These are phyloP conservation scores for Backusella liffmaniae DNA, from an alignment of 192 early-diverging fungal species.

Conservation along the genomic window DNA sequence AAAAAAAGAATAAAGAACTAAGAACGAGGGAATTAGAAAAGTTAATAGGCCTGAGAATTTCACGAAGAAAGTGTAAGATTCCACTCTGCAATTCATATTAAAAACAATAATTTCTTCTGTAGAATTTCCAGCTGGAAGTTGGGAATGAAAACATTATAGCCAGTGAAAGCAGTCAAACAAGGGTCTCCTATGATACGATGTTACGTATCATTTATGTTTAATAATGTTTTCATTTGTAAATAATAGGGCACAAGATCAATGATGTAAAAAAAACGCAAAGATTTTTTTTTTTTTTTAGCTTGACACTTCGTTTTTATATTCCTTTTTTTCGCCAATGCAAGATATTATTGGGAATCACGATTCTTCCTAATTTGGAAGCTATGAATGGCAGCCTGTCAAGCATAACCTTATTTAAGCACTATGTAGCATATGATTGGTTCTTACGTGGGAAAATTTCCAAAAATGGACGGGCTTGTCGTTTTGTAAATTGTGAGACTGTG, in stretches of 20 bases:
- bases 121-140: slow-evolving; percentile 5
- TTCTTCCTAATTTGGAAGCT: neutral
- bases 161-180: neutral
- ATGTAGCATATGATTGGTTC: slow-evolving; percentile 13
- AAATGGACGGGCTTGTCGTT: neutral
- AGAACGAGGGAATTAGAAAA: neutral
- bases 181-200: neutral
- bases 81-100: neutral
- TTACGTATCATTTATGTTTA: neutral
- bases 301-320: slow-evolving; percentile 4
- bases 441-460: slow-evolving; percentile 17
- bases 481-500: slow-evolving; percentile 1
- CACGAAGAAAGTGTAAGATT: neutral
- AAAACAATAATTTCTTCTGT: neutral
- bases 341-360: neutral
- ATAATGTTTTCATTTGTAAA: neutral
- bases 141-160: neutral
- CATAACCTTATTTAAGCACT: neutral
- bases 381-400: neutral
- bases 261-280: neutral
- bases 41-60: neutral
- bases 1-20: neutral
- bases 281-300: neutral
- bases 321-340: neutral
- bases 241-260: neutral